Evolutionary conservation across 1,284 basidiomycete genomes (phyloP).

Genomic region (Puccinia horiana): DNA sequence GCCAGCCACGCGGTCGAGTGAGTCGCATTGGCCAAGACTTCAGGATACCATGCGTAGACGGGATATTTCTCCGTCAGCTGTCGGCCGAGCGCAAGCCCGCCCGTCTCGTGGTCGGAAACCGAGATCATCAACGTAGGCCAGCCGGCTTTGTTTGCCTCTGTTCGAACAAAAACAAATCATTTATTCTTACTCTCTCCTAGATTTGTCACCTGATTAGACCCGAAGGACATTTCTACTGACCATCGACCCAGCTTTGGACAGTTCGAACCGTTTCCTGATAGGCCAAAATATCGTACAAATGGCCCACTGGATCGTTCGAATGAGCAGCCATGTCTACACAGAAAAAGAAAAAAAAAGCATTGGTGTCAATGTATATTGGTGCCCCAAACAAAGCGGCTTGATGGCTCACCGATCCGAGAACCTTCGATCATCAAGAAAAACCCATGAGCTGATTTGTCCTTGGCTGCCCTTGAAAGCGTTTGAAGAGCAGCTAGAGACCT

Average conservation of each 20-base stretch:
- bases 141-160: slow-evolving; percentile 54
- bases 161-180: not conserved
- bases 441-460: slow-evolving; percentile 50
- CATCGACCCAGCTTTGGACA: slow-evolving; percentile 57
- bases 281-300: slow-evolving; percentile 58
- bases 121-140: slow-evolving; percentile 58
- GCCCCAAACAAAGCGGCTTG: not conserved
- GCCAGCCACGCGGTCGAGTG: slow-evolving; percentile 57
- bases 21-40: slow-evolving; percentile 57
- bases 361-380: not conserved
- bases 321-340: slow-evolving; percentile 53
- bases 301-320: slow-evolving; percentile 56
- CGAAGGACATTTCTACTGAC: not conserved
- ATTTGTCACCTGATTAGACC: not conserved
- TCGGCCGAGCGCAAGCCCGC: slow-evolving; percentile 58
- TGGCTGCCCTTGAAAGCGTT: slow-evolving; percentile 45
- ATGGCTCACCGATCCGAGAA: slow-evolving; percentile 41
- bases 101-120: slow-evolving; percentile 60
- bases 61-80: slow-evolving; percentile 58
- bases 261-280: slow-evolving; percentile 58
- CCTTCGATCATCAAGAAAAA: slow-evolving; percentile 54
- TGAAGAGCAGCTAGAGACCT: slow-evolving; percentile 49
- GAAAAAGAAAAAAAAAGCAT: not conserved
- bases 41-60: slow-evolving; percentile 57
- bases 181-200: not conserved